Evolutionary conservation across 1,139 yeast genomes (phyloP), one percentile per base, ranked within the genome.

Genomic region (Sugiyamaella japonica): DNA sequence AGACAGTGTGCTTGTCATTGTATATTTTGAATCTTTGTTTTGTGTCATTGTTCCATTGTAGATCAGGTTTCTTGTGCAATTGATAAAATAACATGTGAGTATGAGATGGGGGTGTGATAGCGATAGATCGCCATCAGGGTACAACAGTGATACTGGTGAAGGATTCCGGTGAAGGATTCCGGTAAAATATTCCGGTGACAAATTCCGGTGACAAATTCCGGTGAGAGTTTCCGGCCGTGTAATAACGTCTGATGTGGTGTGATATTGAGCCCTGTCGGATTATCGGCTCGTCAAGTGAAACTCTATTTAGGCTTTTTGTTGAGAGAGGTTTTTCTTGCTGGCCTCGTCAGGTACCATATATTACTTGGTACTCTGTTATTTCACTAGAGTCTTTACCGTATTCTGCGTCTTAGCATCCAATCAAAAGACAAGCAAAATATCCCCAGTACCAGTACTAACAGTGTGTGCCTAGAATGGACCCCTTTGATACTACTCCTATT

Each of bases 381-480:
- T 8, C 43, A 7, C 5, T 4, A 9, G 16, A 9, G 23, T 15
- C 7, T 37, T 37, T 37, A 12, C 8, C 41, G 3, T 37, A 9
- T 13, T 13, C 41, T 12, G 10, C 15, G 5, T 2, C 10, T 17
- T 17, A 9, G 17, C 10, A 12, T n/a, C n/a, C n/a, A n/a, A n/a
- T n/a, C n/a, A n/a, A n/a, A n/a, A n/a, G n/a, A n/a, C n/a, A n/a
- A n/a, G n/a, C n/a, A n/a, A n/a, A n/a, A n/a, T n/a, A n/a, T n/a
- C n/a, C n/a, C n/a, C n/a, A n/a, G n/a, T n/a, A n/a, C n/a, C n/a
- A n/a, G n/a, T 37, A 17, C 29, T 10, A 39, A 39, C 43, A n/a
- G n/a, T n/a, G n/a, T n/a, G n/a, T 39, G 7, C 23, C 13, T 28
- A 42, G 39, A 10, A 44, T 44, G 48, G 48, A 44, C 16, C 48